Conservation (phyloP, 2,329 filamentous ascomycete species). For the Trichoderma gracile region DNA sequence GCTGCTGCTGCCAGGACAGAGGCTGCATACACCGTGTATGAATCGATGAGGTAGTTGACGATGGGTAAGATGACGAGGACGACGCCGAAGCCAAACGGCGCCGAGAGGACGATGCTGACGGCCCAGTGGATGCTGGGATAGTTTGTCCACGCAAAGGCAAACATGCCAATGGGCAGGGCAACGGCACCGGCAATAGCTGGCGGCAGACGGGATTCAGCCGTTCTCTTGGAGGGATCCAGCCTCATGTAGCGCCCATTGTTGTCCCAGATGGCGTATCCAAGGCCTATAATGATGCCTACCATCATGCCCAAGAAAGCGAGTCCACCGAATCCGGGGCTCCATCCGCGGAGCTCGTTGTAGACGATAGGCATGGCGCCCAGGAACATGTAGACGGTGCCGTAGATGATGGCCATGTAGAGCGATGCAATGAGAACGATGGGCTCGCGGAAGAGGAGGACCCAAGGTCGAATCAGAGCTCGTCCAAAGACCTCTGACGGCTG, state of each 20-base stretch:
- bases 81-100: slow-evolving; percentile 56
- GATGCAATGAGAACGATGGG: slow-evolving; percentile 64
- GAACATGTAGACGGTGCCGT: slow-evolving; percentile 56
- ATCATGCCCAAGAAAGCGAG: neutral
- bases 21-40: slow-evolving; percentile 73
- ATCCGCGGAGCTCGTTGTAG: slow-evolving; percentile 58
- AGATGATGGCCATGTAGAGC: slow-evolving; percentile 63
- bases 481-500: too few relatives aligned
- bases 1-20: slow-evolving; percentile 72
- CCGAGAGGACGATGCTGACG: slow-evolving; percentile 47
- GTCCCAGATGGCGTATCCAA: neutral
- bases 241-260: neutral
- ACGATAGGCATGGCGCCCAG: slow-evolving; percentile 61
- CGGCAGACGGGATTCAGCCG: slow-evolving; percentile 64
- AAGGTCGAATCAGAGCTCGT: slow-evolving; percentile 54
- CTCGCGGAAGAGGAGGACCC: slow-evolving; percentile 64
- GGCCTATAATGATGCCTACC: neutral
- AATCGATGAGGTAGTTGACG: slow-evolving; percentile 68
- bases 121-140: slow-evolving; percentile 58
- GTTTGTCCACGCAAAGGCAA: slow-evolving; percentile 68
- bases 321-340: slow-evolving; percentile 57
- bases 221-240: slow-evolving; percentile 40
- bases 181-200: slow-evolving; percentile 60
- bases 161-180: slow-evolving; percentile 59
- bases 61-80: slow-evolving; percentile 65